Conservation (phyloP, 2,329 filamentous ascomycete genomes). For the Davidsoniella neocaledoniae region DNA sequence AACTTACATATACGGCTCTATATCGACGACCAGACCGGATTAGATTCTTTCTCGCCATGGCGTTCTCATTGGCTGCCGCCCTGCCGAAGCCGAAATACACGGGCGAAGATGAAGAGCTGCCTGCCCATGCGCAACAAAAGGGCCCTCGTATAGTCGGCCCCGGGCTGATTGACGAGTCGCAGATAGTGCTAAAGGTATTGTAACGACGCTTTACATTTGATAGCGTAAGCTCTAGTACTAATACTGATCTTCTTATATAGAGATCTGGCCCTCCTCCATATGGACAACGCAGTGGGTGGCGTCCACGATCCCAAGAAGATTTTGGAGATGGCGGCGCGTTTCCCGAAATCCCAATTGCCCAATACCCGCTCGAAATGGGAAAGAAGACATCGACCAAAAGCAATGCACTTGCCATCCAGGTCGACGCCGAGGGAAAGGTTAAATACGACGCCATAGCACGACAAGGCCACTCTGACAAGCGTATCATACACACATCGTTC, state of each 20-base stretch:
- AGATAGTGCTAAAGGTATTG: constrained; percentile 59
- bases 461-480: constrained; percentile 67
- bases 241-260: constrained; percentile 21
- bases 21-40: too few species aligned
- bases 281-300: constrained; percentile 75
- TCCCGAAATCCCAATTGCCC: constrained; percentile 80
- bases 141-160: constrained; percentile 71
- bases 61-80: constrained; percentile 56
- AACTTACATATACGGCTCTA: too few species aligned
- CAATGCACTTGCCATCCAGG: constrained; percentile 83
- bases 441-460: constrained; percentile 92
- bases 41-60: constrained; percentile 29
- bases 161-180: constrained; percentile 65
- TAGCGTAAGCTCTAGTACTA: background rate
- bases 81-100: constrained; percentile 84
- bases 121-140: constrained; percentile 52
- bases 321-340: constrained; percentile 95
- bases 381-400: constrained; percentile 55
- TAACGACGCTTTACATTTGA: constrained; percentile 13
- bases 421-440: constrained; percentile 80
- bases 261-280: constrained; percentile 76
- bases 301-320: constrained; percentile 74
- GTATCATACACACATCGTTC: constrained; percentile 87
- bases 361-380: constrained; percentile 93
- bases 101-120: constrained; percentile 71